A percentile compares a stretch with the other conserved stretches of the same genome.
Evolutionary conservation across 495 filamentous ascomycete species (phyloP).

Genomic region (Talaromyces liani): DNA sequence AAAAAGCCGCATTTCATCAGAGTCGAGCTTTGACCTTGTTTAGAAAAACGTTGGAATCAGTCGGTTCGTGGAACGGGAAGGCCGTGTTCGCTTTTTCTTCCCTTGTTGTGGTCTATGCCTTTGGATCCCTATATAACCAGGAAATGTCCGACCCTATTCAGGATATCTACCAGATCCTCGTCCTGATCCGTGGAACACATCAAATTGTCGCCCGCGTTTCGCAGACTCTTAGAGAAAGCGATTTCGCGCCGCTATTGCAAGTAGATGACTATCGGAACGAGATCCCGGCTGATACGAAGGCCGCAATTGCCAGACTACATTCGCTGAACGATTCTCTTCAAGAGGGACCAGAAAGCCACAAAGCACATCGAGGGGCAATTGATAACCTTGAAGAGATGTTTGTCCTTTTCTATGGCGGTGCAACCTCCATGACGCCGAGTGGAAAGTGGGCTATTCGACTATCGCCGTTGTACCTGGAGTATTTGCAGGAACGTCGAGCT

Average conservation of each 20-base stretch:
- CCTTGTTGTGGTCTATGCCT: neutral
- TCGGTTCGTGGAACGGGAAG: neutral
- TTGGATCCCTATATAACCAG: neutral
- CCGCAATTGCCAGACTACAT: neutral
- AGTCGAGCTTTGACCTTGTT: constrained; percentile 38
- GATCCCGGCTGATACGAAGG: neutral
- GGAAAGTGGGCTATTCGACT: constrained; percentile 42
- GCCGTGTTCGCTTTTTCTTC: neutral
- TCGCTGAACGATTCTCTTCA: neutral
- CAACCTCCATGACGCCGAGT: neutral
- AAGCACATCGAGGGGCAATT: neutral
- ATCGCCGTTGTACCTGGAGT: constrained; percentile 38
- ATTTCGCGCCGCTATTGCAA: neutral
- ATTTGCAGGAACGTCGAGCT: constrained; percentile 43
- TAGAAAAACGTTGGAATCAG: constrained; percentile 18
- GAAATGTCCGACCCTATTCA: neutral
- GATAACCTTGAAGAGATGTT: neutral
- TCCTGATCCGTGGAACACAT: neutral
- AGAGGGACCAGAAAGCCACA: neutral
- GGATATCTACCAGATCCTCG: neutral
- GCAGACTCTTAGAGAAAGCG: neutral
- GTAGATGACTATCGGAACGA: neutral
- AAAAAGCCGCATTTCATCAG: constrained; percentile 38
- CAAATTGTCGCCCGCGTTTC: neutral
- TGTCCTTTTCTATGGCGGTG: neutral